A percentile compares a stretch with the other conserved stretches of the same genome.
phyloP scores from a whole-genome alignment of 2,329 filamentous ascomycete species.

The Thermoascus crustaceus region DNA sequence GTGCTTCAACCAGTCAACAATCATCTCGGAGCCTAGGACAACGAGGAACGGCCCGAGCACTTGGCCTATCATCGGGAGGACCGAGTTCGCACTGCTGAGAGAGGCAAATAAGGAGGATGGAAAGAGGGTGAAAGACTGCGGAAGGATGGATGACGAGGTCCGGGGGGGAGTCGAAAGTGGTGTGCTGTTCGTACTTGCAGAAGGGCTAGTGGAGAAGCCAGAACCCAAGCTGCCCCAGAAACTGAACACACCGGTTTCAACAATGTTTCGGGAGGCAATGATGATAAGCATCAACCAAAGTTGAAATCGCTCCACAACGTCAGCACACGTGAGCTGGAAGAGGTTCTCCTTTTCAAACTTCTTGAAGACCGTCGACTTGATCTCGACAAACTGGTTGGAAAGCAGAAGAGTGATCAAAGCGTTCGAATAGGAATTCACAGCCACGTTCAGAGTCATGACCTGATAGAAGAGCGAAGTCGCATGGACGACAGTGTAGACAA shows the following conservation, averaged over 20 bases:
- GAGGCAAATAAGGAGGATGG: conserved; percentile 48
- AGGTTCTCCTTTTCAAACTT: conserved; percentile 97
- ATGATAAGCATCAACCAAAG: conserved; percentile 96
- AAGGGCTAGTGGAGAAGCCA: conserved; percentile 21
- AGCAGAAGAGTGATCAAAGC: conserved; percentile 83
- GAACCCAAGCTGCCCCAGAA: conserved; percentile 32
- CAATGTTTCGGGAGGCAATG: conserved; percentile 90
- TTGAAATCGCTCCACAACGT: conserved; percentile 94
- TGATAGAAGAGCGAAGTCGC: conserved; percentile 89
- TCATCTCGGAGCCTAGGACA: conserved; percentile 90
- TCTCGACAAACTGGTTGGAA: conserved; percentile 98
- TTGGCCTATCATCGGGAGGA: conserved; percentile 53
- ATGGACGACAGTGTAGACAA: conserved; percentile 82
- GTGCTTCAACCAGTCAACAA: conserved; percentile 95
- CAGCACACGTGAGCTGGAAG: conserved; percentile 92
- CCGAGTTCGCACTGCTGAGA: conserved; percentile 35
- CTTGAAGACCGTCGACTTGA: conserved; percentile 97
- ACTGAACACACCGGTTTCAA: conserved; percentile 83
- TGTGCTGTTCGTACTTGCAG: conserved; percentile 38
- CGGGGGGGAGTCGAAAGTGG: conserved; percentile 49
- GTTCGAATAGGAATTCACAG: conserved; percentile 97
- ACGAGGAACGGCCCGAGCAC: conserved; percentile 88
- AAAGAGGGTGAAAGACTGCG: conserved; percentile 75
- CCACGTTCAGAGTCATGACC: conserved; percentile 94
- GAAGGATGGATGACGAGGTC: conserved; percentile 62